Conservation (phyloP, 768 basidiomycete species). For the Lactarius sanguifluus region DNA sequence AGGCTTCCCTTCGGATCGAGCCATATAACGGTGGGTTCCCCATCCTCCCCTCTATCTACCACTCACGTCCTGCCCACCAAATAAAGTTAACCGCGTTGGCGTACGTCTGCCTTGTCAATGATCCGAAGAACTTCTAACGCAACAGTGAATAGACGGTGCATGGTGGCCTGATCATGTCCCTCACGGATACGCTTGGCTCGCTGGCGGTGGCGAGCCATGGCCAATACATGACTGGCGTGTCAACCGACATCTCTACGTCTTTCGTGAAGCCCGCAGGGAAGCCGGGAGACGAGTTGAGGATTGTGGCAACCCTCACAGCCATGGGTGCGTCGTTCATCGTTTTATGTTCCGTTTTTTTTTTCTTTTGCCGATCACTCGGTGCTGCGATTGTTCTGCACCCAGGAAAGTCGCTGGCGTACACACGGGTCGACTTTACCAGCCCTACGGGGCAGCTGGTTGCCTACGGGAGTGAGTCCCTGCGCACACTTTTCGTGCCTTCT, state of each 20-base stretch:
- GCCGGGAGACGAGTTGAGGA: conserved; percentile 62
- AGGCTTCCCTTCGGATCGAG: conserved; percentile 70
- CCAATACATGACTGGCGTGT: conserved; percentile 85
- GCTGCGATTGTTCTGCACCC: conserved; percentile 1
- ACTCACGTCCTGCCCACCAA: conserved; percentile 4
- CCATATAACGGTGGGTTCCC: conserved; percentile 62
- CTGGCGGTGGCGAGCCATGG: conserved; percentile 81
- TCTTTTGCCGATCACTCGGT: not conserved
- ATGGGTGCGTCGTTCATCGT: conserved; percentile 48
- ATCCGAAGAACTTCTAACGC: not conserved
- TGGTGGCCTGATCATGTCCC: conserved; percentile 76
- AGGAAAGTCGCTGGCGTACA: conserved; percentile 82
- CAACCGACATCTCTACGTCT: conserved; percentile 74
- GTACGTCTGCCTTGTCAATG: conserved; percentile 43
- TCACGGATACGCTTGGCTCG: conserved; percentile 84
- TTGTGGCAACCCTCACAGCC: conserved; percentile 64
- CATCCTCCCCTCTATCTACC: not conserved
- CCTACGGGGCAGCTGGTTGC: conserved; percentile 69
- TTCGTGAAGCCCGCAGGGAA: conserved; percentile 78
- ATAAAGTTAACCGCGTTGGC: conserved; percentile 76
- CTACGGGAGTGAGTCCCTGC: conserved; percentile 63
- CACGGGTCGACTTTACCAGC: conserved; percentile 72
- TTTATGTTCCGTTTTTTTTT: not conserved
- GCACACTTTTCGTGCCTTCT: not conserved
- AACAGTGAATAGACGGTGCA: conserved; percentile 53